phyloP scores from a whole-genome alignment of 305 asterid species.

The Coffea humblotiana region DNA sequence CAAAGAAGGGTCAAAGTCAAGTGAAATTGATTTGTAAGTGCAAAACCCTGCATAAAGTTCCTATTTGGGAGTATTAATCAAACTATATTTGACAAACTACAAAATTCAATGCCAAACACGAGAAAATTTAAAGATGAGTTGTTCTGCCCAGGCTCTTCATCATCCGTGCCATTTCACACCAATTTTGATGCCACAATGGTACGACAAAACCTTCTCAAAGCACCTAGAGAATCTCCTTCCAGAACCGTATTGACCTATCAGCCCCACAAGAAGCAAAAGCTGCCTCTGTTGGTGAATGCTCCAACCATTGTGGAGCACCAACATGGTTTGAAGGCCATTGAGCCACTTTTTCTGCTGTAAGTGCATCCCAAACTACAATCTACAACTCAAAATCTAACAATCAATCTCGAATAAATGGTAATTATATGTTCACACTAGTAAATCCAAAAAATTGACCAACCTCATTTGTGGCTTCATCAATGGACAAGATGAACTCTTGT shows the following conservation, averaged over 20 bases:
- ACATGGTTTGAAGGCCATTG: slow-evolving; percentile 78
- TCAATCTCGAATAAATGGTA: not conserved
- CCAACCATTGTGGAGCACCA: slow-evolving; percentile 84
- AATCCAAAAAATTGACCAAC: slow-evolving; percentile 29
- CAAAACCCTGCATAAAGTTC: not conserved
- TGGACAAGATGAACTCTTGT: slow-evolving; percentile 63
- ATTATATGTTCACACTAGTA: not conserved
- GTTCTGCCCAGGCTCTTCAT: not conserved
- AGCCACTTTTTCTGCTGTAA: slow-evolving; percentile 70
- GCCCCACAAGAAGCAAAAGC: slow-evolving; percentile 71
- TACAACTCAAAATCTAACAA: slow-evolving; percentile 23
- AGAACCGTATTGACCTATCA: slow-evolving; percentile 68
- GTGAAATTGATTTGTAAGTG: not conserved
- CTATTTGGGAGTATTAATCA: not conserved
- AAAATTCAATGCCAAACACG: not conserved
- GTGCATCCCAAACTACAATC: slow-evolving; percentile 79
- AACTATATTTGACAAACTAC: not conserved
- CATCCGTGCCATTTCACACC: not conserved
- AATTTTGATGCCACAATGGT: not conserved
- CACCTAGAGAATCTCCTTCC: slow-evolving; percentile 47
- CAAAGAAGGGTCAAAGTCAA: not conserved
- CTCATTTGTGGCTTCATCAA: slow-evolving; percentile 71
- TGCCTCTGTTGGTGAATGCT: slow-evolving; percentile 72
- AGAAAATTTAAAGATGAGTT: not conserved
- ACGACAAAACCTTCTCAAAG: slow-evolving; percentile 1